Base-by-base conservation (phyloP, 1,284 basidiomycete species). In the Ceratobasidium papillatum region DNA sequence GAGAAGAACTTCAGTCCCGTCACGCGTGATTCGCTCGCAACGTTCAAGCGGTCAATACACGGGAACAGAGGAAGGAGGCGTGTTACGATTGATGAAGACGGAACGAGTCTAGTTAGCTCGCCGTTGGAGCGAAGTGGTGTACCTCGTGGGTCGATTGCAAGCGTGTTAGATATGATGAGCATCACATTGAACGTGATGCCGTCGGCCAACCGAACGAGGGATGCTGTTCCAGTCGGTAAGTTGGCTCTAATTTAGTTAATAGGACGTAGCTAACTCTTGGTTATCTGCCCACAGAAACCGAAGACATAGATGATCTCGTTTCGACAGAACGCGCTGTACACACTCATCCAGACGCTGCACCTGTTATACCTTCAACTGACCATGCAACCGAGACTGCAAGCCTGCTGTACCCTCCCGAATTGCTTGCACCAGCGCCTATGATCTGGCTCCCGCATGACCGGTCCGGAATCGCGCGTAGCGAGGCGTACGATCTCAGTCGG, bases 381-480 rank as follows among this genome's bases (percentile, higher is more conserved):
- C 90, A 91, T 76, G 90, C 90, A 19, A 89, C 91, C 79, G 90
- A 92, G 78, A 89, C 91, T 87, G 86, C 88, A 8, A 88, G 89
- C 3, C 88, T 94, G 75, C 82, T 95, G 51, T 94, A 94, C 80
- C 91, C 93, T 1, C 91, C 92, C 1, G 92, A 93, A 80, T 84
- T 94, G 49, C 86, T 93, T 75, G 90, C 90, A 4, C 91, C 91
- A 9, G 83, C 86, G 8, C 92, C 92, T 0, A 88, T 90, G 64
- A 91, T 95, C 61, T 94, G 93, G 93, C 84, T 94, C 8, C 91
- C 91, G 0, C 89, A 91, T 79, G 92, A 94, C 79, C 83, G 85
- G 1, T 87, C 89, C 22, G 91, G 91, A 22, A 88, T 93, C 30
- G 91, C 89, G 11, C 85, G 86, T 52, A 88, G 89, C 11, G 91